Conservation (phyloP, 352 stramenopile species). For the Plasmopara halstedii region DNA sequence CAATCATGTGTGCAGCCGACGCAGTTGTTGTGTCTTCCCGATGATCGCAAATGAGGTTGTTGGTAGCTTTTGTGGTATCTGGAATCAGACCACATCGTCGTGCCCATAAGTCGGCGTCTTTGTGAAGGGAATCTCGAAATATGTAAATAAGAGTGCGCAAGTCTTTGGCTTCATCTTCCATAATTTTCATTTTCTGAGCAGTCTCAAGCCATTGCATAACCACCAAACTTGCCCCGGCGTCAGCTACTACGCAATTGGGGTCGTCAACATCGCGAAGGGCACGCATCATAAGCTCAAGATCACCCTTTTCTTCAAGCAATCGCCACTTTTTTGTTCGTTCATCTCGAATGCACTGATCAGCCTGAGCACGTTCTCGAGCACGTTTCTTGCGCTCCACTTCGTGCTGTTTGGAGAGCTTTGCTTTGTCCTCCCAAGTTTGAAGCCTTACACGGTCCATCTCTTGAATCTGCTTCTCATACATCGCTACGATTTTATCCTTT, state of each 20-base stretch:
- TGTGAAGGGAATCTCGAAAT: conserved; percentile 74
- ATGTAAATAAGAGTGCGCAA: conserved; percentile 74
- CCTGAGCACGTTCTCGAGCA: conserved; percentile 67
- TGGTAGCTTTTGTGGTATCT: conserved; percentile 20
- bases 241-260: conserved; percentile 17
- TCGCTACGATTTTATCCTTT: conserved; percentile 83
- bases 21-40: conserved; percentile 55
- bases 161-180: conserved; percentile 73
- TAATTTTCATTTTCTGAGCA: conserved; percentile 44
- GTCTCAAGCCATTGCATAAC: conserved; percentile 42
- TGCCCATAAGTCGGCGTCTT: conserved; percentile 70
- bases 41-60: conserved; percentile 18
- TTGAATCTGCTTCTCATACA: conserved; percentile 85
- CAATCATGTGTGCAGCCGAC: conserved; percentile 66
- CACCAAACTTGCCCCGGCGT: conserved; percentile 20
- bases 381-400: conserved; percentile 78
- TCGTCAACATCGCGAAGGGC: conserved; percentile 55
- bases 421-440: conserved; percentile 87
- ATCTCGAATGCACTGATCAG: conserved; percentile 73
- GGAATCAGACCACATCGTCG: conserved; percentile 28
- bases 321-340: conserved; percentile 82
- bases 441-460: conserved; percentile 81
- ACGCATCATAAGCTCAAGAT: conserved; percentile 74
- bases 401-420: conserved; percentile 78
- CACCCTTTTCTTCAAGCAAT: conserved; percentile 73